Base-by-base conservation (phyloP, 768 basidiomycete species). In the Leccinum fibrillosum region DNA sequence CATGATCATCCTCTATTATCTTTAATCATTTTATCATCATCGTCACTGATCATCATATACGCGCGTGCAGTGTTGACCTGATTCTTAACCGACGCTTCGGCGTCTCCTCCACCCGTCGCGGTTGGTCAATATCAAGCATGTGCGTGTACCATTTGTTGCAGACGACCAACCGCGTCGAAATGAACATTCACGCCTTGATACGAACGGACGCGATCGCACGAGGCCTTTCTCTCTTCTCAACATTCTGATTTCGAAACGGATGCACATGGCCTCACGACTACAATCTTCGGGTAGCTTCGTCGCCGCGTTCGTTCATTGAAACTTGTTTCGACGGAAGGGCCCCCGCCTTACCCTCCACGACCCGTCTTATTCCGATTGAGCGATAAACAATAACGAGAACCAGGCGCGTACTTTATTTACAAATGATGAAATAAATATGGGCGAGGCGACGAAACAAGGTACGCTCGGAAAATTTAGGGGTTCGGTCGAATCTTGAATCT, bases 361-460 rank as follows among this genome's bases (percentile, higher is more conserved):
- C 49, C 58, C 58, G 49, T 42, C 34, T 57, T 49, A 59, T 45
- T 59, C 57, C 57, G 58, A 59, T 59, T 49, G 57, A 44, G 39
- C 42, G 42, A 44, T 44, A 44, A 44, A 44, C 42, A 44, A 44
- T 44, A 44, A 44, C 42, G 42, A 44, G 42, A 44, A 44, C 19
- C 19, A 10, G 45, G 21, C 45, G 23, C 45, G 45, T 47, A 47
- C 23, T 21, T 23, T 13, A 25, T 21, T 21, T 12, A 21, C 23
- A 47, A 47, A 21, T 13, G 12, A 47, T 21, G 9, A 47, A 47
- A 47, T 21, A 47, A 47, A 47, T 23, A 45, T 21, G 21, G 21
- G 23, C 21, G 21, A 23, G 45, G 45, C 45, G 45, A 47, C 45
- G 45, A 47, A 47, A 47, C 45, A 13, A 21, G 45, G 45, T 15